Conservation (phyloP, 495 filamentous ascomycete genomes). For the Amorphotheca resinae region DNA sequence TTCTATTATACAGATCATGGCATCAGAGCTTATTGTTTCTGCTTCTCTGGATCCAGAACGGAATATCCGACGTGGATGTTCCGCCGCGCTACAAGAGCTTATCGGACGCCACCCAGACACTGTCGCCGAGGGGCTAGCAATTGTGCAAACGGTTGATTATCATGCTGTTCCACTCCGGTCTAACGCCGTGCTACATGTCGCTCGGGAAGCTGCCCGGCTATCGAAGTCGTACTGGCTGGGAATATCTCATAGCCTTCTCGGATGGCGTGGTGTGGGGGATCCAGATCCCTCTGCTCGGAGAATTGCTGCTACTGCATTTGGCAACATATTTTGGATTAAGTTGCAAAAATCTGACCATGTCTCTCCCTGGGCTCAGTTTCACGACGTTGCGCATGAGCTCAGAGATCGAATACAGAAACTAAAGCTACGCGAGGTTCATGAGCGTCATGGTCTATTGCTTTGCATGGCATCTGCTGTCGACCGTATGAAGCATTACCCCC, state of each 20-base stretch:
- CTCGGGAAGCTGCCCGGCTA: constrained; percentile 49
- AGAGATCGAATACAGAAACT: background rate
- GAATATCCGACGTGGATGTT: constrained; percentile 84
- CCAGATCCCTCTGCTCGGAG: constrained; percentile 59
- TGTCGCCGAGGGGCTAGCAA: constrained; percentile 62
- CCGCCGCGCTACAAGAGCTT: constrained; percentile 87
- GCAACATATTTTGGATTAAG: constrained; percentile 28
- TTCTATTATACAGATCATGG: constrained; percentile 61
- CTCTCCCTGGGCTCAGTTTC: background rate
- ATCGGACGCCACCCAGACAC: constrained; percentile 85
- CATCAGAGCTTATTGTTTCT: constrained; percentile 64
- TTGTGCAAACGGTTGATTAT: constrained; percentile 87
- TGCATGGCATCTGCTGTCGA: constrained; percentile 31
- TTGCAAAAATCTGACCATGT: background rate
- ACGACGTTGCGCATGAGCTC: background rate
- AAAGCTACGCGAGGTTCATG: constrained; percentile 43
- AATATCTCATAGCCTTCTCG: constrained; percentile 56
- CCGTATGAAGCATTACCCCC: background rate
- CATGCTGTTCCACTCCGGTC: constrained; percentile 81
- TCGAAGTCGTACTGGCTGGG: constrained; percentile 56
- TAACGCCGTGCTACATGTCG: constrained; percentile 66
- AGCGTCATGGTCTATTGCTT: constrained; percentile 55
- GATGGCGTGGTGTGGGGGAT: constrained; percentile 78
- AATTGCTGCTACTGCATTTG: constrained; percentile 57
- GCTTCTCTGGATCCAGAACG: constrained; percentile 83